Base-by-base conservation (phyloP, 2,329 filamentous ascomycete species). In the Thermomyces lanuginosus region DNA sequence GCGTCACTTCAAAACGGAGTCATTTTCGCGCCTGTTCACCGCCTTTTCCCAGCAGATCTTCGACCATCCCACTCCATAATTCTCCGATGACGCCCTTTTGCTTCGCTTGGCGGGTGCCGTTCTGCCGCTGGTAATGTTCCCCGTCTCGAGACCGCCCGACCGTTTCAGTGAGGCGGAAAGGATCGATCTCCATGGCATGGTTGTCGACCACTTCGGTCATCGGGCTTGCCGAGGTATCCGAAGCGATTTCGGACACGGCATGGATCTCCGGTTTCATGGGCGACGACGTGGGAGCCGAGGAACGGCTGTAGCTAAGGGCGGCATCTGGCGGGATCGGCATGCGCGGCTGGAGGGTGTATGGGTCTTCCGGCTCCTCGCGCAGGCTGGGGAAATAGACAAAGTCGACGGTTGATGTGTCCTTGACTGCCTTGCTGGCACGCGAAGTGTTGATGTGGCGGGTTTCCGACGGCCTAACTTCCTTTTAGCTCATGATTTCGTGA, bases 391-490 rank as follows among this genome's bases (percentile, higher is more conserved):
- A 56, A 53, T 64, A 72, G 39, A 63, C 62, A 42, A 74, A 72
- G 54, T 75, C 70, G 33, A 75, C 66, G 21, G 69, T 69, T 21
- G 66, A 71, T 32, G 49, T 54, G 51, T 74, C 69, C 28, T 64
- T 60, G 35, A 65, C 57, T 15, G 64, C 51, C 45, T 72, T 71
- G 28, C 61, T 51, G 33, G 59, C 49, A 34, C 65, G 64, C 35
- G 62, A 68, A 34, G 69, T 72, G 53, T 74, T 74, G 61, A 75
- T 72, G 43, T 64, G 59, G 30, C 68, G 63, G 34, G 49, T 51
- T 38, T 31, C 31, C 11, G 22, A 33, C 8, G 21, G 31, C 25
- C 19, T 26, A 10, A 7, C 16, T 24, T 14, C 13, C 5, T 9
- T 24, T 24, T 10, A 16, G 6, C 18, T 5, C 12, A 9, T 5